Evolutionary conservation across 768 basidiomycete species (phyloP).

Genomic region (Amanita rubescens): DNA sequence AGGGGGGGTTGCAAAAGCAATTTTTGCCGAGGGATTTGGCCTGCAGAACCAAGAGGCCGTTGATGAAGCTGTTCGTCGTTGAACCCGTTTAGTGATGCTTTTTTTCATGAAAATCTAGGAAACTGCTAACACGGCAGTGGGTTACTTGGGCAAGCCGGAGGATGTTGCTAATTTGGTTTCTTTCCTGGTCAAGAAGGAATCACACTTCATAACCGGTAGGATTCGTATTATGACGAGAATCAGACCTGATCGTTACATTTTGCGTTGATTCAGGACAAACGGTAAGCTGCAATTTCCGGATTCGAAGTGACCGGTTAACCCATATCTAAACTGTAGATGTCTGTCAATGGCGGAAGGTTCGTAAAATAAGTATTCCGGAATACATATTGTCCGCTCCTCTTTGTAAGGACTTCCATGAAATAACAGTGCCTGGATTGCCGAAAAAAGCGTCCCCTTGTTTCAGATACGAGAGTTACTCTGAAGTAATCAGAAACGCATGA

Average conservation of each 20-base stretch:
- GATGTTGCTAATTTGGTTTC: conserved; percentile 27
- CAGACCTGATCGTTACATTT: too few species aligned
- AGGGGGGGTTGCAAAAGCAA: neutral
- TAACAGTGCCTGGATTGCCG: too few species aligned
- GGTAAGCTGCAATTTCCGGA: neutral
- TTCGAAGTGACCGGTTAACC: neutral
- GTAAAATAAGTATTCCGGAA: neutral
- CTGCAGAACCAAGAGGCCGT: neutral
- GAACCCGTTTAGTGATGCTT: neutral
- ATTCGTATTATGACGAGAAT: neutral
- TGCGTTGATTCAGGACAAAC: neutral
- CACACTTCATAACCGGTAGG: conserved; percentile 22
- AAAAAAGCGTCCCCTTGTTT: too few species aligned
- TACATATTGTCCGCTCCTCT: neutral
- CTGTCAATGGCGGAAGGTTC: conserved; percentile 5
- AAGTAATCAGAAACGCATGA: too few species aligned
- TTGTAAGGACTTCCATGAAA: neutral
- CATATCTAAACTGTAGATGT: neutral
- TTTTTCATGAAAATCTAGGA: neutral
- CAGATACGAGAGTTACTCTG: too few species aligned
- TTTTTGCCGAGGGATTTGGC: neutral
- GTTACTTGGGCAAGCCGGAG: conserved; percentile 14
- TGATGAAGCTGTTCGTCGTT: neutral
- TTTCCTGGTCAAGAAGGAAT: conserved; percentile 25
- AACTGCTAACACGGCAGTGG: neutral